Conservation (phyloP, 345 rosid species). For the Eucalyptus shirleyi region DNA sequence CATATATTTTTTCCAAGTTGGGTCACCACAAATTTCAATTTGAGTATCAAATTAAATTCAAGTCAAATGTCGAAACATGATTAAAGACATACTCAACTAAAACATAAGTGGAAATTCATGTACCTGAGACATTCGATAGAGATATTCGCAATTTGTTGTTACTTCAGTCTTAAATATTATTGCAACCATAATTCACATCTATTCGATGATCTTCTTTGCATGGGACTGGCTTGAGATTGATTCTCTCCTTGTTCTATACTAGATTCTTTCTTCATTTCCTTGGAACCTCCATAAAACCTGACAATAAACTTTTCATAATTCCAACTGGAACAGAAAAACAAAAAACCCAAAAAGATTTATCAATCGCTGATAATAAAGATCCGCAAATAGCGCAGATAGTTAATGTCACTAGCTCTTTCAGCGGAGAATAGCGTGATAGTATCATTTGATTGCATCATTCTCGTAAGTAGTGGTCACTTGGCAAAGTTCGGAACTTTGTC, state of each 20-base stretch:
- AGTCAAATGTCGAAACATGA: no score
- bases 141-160: fast-evolving
- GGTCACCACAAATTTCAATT: no score
- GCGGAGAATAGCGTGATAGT: neutral
- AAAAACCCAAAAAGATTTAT: neutral
- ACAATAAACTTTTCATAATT: neutral
- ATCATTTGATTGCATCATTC: neutral
- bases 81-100: no score
- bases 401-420: neutral
- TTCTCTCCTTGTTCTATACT: no score
- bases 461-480: neutral
- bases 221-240: neutral
- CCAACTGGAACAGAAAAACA: neutral
- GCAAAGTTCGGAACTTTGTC: neutral
- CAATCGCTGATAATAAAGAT: neutral
- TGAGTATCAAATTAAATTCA: no score
- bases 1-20: no score
- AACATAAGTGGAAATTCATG: no score
- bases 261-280: neutral
- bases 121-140: no score
- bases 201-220: neutral
- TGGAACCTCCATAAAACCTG: neutral
- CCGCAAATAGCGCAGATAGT: neutral
- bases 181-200: neutral
- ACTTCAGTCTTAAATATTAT: neutral